These are phyloP conservation scores for Xylaria intraflava DNA, from an alignment of 495 filamentous ascomycete genomes.

Conservation along the genomic window DNA sequence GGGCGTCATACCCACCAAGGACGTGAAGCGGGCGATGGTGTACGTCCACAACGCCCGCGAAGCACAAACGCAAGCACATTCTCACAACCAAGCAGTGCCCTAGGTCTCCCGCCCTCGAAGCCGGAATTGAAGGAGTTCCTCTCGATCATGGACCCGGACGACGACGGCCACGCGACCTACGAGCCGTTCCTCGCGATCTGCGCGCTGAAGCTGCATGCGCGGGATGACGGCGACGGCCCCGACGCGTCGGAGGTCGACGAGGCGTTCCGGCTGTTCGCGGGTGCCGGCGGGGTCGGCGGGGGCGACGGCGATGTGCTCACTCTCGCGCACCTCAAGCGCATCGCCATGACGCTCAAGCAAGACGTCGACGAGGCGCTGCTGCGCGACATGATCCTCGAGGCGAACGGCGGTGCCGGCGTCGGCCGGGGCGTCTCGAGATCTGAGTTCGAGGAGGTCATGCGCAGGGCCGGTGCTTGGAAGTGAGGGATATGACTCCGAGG, in stretches of 20 bases:
- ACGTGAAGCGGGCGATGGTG: conserved; percentile 80
- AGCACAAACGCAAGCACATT: neutral
- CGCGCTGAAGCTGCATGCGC: conserved; percentile 67
- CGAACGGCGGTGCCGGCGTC: conserved; percentile 71
- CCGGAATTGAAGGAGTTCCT: conserved; percentile 67
- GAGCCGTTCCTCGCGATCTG: conserved; percentile 73
- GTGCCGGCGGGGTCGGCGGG: conserved; percentile 33
- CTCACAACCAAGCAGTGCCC: conserved; percentile 47
- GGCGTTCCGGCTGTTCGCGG: conserved; percentile 68
- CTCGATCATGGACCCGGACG: conserved; percentile 73
- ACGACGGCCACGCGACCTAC: conserved; percentile 68
- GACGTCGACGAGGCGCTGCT: conserved; percentile 73
- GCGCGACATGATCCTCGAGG: conserved; percentile 88
- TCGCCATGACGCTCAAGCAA: conserved; percentile 77
- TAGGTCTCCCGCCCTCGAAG: conserved; percentile 60
- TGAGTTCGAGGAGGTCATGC: conserved; percentile 84
- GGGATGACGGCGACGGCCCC: conserved; percentile 45
- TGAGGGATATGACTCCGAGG: conserved; percentile 19
- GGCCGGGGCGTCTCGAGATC: conserved; percentile 63
- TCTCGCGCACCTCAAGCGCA: conserved; percentile 63
- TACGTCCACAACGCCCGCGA: conserved; percentile 33
- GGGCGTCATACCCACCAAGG: conserved; percentile 65
- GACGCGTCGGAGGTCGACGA: conserved; percentile 60
- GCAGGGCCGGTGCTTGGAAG: conserved; percentile 71
- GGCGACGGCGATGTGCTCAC: conserved; percentile 47